Evolutionary conservation across 1,284 basidiomycete genomes (phyloP), one percentile per base, ranked within the genome.

Genomic region (Cerrena zonata): DNA sequence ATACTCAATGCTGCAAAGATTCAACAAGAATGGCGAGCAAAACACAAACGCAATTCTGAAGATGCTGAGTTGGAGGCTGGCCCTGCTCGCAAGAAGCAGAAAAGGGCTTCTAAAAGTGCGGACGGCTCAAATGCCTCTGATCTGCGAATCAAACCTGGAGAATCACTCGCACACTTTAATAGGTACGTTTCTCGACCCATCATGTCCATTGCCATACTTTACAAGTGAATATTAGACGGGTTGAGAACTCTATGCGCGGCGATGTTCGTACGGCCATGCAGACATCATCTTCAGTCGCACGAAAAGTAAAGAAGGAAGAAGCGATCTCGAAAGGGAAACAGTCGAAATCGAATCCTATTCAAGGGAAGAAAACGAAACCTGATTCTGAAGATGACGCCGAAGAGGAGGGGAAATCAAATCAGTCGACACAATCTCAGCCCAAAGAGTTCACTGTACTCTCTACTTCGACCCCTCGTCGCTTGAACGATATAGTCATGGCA

Each of bases 101-200:
- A 63, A 52, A 61, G 54, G 30, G 56, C 56, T 19, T 49, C 51
- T 7, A 62, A 57, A 21, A 59, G 62, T 36, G 58, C 55, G 25
- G 58, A 60, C 18, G 62, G 56, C n/a, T 57, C 51, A 44, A 34
- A 25, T 39, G 60, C 48, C 26, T 52, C 54, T 5, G 56, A 60
- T 13, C 61, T 84, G 39, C 70, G 62, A 47, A 87, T 88, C 36
- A 71, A 75, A 53, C 77, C 80, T 1, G 80, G 83, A 40, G 87
- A 89, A 65, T 81, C 85, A 1, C 72, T 89, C 47, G 72, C 76
- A 45, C 82, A 88, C 68, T 89, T 88, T 64, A 85, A 86, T 62
- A 72, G 79, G 87, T 86, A 58, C 51, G 79, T 69, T 10, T 52
- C 12, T 38, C 18, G 47, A n/a, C n/a, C 46, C 47, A 48, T 39